Conservation (phyloP, 306 rosid species). For the Morella rubra region DNA sequence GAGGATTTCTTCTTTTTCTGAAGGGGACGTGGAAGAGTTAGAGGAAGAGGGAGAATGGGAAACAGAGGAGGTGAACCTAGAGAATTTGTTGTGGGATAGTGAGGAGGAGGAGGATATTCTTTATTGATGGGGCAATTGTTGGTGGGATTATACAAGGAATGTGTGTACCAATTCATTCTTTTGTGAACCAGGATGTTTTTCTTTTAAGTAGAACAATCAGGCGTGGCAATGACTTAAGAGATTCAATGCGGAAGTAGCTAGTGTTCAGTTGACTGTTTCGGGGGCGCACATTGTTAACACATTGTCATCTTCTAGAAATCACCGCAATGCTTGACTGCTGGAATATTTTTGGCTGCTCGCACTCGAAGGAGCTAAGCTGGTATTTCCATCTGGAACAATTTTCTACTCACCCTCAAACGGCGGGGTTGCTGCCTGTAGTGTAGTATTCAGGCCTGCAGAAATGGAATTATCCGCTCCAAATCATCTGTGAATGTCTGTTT, state of each 20-base stretch:
- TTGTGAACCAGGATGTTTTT: conserved; percentile 9
- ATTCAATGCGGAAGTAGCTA: conserved; percentile 10
- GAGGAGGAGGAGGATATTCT: conserved; percentile 45
- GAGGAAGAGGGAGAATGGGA: conserved; percentile 26
- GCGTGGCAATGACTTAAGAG: background rate
- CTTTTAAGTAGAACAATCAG: background rate
- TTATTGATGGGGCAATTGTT: conserved; percentile 32
- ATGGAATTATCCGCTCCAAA: background rate
- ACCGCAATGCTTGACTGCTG: background rate
- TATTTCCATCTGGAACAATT: background rate
- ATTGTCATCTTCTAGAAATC: background rate
- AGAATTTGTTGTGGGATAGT: conserved; percentile 30
- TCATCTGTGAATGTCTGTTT: background rate
- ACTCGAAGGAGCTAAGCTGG: conserved; percentile 13
- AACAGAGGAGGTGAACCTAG: conserved; percentile 23
- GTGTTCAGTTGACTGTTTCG: background rate
- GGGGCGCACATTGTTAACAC: conserved; percentile 13
- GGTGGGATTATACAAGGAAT: background rate
- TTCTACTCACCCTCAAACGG: background rate
- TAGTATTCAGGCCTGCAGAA: background rate
- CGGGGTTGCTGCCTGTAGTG: background rate
- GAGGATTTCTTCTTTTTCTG: conserved; percentile 47
- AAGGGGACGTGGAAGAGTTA: conserved; percentile 44
- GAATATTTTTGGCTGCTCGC: conserved; percentile 4
- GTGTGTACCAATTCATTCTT: conserved; percentile 8